phyloP scores from a whole-genome alignment of 1,284 basidiomycete species.

The Tilletia indica region DNA sequence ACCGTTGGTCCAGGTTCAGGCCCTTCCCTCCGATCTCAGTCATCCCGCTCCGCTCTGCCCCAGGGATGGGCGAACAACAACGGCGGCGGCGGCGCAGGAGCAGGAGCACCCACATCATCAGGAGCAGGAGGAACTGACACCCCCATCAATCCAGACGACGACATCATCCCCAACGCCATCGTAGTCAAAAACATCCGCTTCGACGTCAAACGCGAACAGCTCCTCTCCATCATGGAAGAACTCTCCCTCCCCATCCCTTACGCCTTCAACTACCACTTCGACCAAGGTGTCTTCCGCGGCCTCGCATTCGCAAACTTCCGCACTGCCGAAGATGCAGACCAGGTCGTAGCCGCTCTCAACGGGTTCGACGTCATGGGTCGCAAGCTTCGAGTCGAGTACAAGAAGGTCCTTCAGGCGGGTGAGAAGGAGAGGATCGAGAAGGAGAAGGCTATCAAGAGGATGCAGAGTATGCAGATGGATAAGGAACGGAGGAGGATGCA shows the following conservation, averaged over 20 bases:
- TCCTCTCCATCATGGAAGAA: constrained; percentile 94
- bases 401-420: constrained; percentile 96
- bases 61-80: not conserved
- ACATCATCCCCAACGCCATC: constrained; percentile 97
- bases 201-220: constrained; percentile 90
- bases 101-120: not conserved
- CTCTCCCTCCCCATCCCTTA: constrained; percentile 95
- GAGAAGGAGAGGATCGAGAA: constrained; percentile 99
- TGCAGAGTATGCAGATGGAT: constrained; percentile 64
- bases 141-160: constrained; percentile 67
- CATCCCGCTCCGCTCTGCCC: constrained; percentile 6
- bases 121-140: not conserved
- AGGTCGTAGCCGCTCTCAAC: constrained; percentile 90
- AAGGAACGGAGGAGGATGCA: constrained; percentile 46
- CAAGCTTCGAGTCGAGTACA: constrained; percentile 97
- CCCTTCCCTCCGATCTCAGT: constrained; percentile 8
- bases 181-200: constrained; percentile 99
- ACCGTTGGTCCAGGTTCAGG: constrained; percentile 6
- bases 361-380: constrained; percentile 91
- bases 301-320: constrained; percentile 98
- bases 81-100: not conserved
- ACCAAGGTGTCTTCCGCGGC: constrained; percentile 80
- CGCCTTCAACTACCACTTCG: constrained; percentile 75
- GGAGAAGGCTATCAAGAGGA: constrained; percentile 95
- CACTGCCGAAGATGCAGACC: constrained; percentile 83